Evolutionary conservation across 78 protist species (phyloP).

Genomic region (Dictyostelium firmibasis): DNA sequence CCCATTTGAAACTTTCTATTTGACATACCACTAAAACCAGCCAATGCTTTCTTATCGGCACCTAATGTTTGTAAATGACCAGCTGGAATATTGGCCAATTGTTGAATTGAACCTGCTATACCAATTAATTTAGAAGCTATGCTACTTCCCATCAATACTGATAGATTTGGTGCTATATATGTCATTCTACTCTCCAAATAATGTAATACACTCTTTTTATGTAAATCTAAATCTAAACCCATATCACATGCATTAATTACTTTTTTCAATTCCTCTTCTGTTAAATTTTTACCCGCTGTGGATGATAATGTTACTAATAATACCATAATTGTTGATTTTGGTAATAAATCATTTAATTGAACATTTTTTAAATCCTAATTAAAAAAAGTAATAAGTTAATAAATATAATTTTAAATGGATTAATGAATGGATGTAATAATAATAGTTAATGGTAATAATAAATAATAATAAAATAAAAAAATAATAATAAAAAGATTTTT

Average conservation of each 20-base stretch:
- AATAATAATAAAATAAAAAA: too few species aligned
- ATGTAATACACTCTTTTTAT: slow-evolving; percentile 26
- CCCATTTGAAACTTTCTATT: slow-evolving; percentile 81
- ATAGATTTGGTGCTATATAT: slow-evolving; percentile 89
- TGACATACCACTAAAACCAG: slow-evolving; percentile 80
- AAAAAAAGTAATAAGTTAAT: neutral
- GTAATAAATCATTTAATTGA: slow-evolving; percentile 57
- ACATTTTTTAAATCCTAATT: slow-evolving; percentile 52
- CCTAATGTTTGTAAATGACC: slow-evolving; percentile 86
- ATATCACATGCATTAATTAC: slow-evolving; percentile 79
- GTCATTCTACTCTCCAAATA: slow-evolving; percentile 91
- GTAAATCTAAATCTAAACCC: slow-evolving; percentile 65
- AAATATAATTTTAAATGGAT: neutral
- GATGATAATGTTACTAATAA: slow-evolving; percentile 74
- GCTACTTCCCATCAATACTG: slow-evolving; percentile 83
- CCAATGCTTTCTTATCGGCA: slow-evolving; percentile 33
- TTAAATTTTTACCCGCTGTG: slow-evolving; percentile 30
- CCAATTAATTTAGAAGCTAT: slow-evolving; percentile 89
- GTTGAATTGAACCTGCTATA: slow-evolving; percentile 87
- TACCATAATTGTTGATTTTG: slow-evolving; percentile 66
- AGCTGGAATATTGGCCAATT: slow-evolving; percentile 86
- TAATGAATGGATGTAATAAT: too few species aligned
- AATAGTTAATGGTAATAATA: too few species aligned
- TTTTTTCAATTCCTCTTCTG: slow-evolving; percentile 19
- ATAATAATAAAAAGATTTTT: neutral